Evolutionary conservation across 2,329 filamentous ascomycete species (phyloP).

Genomic region (Monilinia fructigena): DNA sequence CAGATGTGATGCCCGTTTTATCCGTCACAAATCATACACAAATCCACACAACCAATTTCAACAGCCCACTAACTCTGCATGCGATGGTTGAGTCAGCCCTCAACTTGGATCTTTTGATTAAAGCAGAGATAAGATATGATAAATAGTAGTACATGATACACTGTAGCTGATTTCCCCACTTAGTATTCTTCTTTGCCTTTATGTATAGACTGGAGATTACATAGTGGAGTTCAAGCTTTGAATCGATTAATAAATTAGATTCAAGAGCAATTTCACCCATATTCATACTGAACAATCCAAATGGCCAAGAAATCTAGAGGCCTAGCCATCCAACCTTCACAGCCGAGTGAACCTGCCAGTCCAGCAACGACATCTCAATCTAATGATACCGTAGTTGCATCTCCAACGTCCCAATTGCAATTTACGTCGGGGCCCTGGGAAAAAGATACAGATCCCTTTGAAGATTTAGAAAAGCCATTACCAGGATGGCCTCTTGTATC

Average conservation of each 20-base stretch:
- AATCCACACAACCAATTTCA: neutral
- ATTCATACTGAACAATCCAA: neutral
- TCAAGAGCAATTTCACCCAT: neutral
- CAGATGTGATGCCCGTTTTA: neutral
- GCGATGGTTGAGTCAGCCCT: neutral
- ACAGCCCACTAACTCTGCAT: neutral
- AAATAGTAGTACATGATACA: neutral
- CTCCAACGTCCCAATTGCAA: neutral
- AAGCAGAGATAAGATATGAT: neutral
- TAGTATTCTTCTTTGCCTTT: neutral
- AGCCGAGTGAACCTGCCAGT: neutral
- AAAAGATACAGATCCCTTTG: neutral
- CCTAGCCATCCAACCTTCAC: neutral
- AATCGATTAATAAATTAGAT: neutral
- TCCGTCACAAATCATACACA: neutral
- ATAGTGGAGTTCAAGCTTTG: neutral
- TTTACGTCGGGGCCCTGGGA: neutral
- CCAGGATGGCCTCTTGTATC: conserved; percentile 26
- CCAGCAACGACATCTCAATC: neutral
- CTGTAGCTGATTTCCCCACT: neutral
- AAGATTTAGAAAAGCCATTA: conserved; percentile 8
- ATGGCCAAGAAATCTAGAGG: conserved; percentile 2
- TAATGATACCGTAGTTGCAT: neutral
- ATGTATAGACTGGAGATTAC: neutral
- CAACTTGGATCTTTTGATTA: neutral